Percentiles rank a stretch among this genome's conserved stretches.
These are phyloP conservation scores for Catunica adiposa DNA, from an alignment of 2,329 filamentous ascomycete species.

Conservation along the genomic window DNA sequence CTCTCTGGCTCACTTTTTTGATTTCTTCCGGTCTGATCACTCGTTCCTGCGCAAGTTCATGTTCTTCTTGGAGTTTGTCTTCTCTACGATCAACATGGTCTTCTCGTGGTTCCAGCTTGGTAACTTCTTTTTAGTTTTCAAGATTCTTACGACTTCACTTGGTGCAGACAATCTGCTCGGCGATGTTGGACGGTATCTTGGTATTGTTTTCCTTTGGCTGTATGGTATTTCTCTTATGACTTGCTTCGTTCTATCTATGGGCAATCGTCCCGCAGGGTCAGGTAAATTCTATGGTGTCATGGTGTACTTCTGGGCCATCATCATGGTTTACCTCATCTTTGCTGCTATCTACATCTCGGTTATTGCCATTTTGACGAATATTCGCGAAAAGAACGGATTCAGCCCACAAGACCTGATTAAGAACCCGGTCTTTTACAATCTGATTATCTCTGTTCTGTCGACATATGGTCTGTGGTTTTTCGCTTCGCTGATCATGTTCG, in stretches of 20 bases:
- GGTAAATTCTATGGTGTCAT: constrained; percentile 90
- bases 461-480: constrained; percentile 90
- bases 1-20: constrained; percentile 83
- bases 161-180: constrained; percentile 54
- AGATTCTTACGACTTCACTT: constrained; percentile 81
- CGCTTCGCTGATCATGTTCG: constrained; percentile 83
- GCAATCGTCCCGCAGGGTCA: constrained; percentile 86
- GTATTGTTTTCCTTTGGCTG: constrained; percentile 87
- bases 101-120: constrained; percentile 98
- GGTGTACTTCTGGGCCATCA: constrained; percentile 94
- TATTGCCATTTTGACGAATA: constrained; percentile 58
- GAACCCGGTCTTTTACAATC: constrained; percentile 78
- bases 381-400: constrained; percentile 46
- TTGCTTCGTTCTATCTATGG: constrained; percentile 86
- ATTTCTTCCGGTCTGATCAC: constrained; percentile 88
- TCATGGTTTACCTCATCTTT: constrained; percentile 94
- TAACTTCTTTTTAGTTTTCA: constrained; percentile 98
- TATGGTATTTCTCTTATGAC: constrained; percentile 85
- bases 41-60: constrained; percentile 72
- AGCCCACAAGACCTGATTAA: constrained; percentile 58
- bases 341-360: constrained; percentile 91
- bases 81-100: constrained; percentile 91
- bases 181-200: constrained; percentile 59
- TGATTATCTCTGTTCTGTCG: constrained; percentile 81
- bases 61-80: constrained; percentile 83